Evolutionary conservation across 345 rosid genomes (phyloP).

Genomic region (Cardamine resedifolia): DNA sequence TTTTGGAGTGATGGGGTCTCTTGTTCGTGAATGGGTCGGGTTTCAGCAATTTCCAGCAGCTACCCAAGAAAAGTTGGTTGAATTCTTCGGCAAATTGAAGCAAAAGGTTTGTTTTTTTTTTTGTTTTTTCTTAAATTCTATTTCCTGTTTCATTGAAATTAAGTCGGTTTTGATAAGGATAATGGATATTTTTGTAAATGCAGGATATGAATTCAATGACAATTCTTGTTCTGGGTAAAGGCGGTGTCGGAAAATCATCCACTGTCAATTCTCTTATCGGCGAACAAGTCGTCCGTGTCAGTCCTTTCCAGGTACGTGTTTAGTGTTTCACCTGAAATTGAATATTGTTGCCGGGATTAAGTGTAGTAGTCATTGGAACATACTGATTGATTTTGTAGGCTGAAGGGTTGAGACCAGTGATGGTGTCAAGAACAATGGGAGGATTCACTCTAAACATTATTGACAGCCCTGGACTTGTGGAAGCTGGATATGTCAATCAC

Average conservation of each 20-base stretch:
- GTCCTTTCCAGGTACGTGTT: conserved; percentile 58
- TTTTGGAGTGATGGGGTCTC: conserved; percentile 45
- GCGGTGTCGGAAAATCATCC: conserved; percentile 86
- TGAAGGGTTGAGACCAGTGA: conserved; percentile 67
- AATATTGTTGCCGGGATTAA: neutral
- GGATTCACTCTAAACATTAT: conserved; percentile 78
- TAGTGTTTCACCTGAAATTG: neutral
- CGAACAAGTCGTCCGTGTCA: conserved; percentile 74
- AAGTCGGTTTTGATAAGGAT: neutral
- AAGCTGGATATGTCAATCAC: conserved; percentile 82
- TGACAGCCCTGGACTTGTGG: conserved; percentile 84
- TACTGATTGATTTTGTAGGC: conserved; percentile 45
- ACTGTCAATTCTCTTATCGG: conserved; percentile 80
- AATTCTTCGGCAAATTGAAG: conserved; percentile 63
- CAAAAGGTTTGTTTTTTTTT: conserved; percentile 63
- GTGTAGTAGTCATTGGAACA: neutral
- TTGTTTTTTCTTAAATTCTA: neutral
- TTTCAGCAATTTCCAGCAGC: conserved; percentile 78
- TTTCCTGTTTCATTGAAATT: neutral
- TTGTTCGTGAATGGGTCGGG: conserved; percentile 74
- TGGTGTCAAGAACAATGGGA: conserved; percentile 67
- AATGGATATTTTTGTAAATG: conserved; percentile 7
- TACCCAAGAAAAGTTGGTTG: conserved; percentile 60
- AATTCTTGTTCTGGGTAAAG: conserved; percentile 84
- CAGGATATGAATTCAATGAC: conserved; percentile 69